A percentile compares a stretch with the other conserved stretches of the same genome.
Conservation (phyloP, 108 stramenopile genomes). For the Seminavis robusta region DNA sequence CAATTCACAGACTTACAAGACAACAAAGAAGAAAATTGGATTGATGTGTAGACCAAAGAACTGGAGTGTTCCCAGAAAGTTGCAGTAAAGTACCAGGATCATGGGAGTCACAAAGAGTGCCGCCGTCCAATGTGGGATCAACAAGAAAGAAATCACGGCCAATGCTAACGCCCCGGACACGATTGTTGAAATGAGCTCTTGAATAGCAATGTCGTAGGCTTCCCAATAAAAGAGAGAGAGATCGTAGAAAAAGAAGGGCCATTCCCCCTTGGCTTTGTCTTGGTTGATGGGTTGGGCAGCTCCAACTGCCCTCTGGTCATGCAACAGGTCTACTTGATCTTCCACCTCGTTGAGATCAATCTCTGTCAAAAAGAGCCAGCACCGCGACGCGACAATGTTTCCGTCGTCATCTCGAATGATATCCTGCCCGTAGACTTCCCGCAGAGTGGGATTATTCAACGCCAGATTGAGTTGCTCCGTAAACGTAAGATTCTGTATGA, state of each 20-base stretch:
- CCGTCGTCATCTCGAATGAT: constrained; percentile 12
- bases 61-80: too few relatives aligned
- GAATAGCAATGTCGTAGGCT: too few relatives aligned
- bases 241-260: too few relatives aligned
- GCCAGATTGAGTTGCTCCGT: constrained; percentile 14
- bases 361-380: constrained; percentile 7
- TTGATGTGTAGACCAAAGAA: constrained; percentile 1
- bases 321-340: constrained; percentile 8
- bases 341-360: constrained; percentile 12
- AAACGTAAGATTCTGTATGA: too few relatives aligned
- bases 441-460: constrained; percentile 6
- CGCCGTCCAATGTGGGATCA: constrained; percentile 30
- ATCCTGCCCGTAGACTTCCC: constrained; percentile 7
- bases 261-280: neutral
- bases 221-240: too few relatives aligned
- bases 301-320: constrained; percentile 6
- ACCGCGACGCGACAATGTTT: constrained; percentile 10
- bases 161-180: constrained; percentile 16
- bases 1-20: too few relatives aligned
- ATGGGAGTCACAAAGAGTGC: too few relatives aligned
- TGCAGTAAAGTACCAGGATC: too few relatives aligned
- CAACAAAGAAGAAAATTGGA: constrained; percentile 18
- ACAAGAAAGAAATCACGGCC: constrained; percentile 13
- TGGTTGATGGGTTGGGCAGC: constrained; percentile 7
- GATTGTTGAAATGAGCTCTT: too few relatives aligned